These are phyloP conservation scores for Vaccinium vitisidaea DNA, from an alignment of 148 eudicot species.

Conservation along the genomic window DNA sequence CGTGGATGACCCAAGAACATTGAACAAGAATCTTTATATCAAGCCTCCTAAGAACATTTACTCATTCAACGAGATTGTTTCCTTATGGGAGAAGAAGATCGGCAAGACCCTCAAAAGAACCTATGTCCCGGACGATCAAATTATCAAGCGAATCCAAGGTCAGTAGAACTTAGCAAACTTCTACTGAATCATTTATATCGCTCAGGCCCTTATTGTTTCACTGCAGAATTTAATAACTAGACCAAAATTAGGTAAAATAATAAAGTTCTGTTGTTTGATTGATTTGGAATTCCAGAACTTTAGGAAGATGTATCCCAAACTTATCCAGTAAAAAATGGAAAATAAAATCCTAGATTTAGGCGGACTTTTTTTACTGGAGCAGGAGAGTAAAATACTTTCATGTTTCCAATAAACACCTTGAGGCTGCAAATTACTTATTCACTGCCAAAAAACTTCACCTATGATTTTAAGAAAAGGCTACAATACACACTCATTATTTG, in stretches of 20 bases:
- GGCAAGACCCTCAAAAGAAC: slow-evolving; percentile 39
- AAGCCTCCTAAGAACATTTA: slow-evolving; percentile 35
- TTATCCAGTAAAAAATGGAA: neutral
- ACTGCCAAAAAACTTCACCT: neutral
- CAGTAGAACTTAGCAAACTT: neutral
- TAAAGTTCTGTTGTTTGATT: neutral
- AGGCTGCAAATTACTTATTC: neutral
- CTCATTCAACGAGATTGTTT: slow-evolving; percentile 45
- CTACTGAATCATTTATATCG: neutral
- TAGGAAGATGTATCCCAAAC: neutral
- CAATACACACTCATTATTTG: too few species aligned
- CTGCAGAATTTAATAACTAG: neutral
- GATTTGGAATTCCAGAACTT: neutral
- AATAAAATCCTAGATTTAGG: neutral
- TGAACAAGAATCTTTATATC: slow-evolving; percentile 45
- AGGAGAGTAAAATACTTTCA: too few species aligned
- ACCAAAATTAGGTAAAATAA: neutral
- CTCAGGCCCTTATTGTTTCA: neutral
- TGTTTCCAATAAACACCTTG: too few species aligned
- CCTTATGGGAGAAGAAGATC: slow-evolving; percentile 58
- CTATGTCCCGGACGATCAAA: slow-evolving; percentile 38
- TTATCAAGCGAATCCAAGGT: slow-evolving; percentile 44
- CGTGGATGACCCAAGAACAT: slow-evolving; percentile 56
- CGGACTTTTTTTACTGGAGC: neutral
- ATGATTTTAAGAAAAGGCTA: too few species aligned